These are phyloP conservation scores for Spatholobus suberectus DNA, from an alignment of 306 rosid genomes.

Conservation along the genomic window DNA sequence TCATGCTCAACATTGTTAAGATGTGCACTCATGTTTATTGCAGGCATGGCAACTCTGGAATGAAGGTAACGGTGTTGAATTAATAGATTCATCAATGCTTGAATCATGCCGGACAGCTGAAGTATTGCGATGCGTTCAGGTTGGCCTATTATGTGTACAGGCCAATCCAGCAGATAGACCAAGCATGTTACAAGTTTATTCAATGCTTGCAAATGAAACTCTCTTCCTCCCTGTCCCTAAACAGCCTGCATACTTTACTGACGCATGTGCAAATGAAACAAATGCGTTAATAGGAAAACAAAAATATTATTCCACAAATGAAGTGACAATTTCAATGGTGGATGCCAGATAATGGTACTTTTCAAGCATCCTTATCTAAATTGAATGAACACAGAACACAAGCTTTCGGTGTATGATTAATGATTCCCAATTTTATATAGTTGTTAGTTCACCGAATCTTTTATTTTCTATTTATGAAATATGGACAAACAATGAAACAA, in stretches of 20 bases:
- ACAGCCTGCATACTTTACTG: constrained; percentile 3
- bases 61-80: background rate
- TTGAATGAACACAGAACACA: background rate
- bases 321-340: constrained; percentile 16
- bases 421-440: too few relatives aligned
- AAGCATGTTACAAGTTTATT: background rate
- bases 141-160: background rate
- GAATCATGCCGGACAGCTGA: background rate
- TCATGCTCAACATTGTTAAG: background rate
- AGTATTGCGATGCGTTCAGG: background rate
- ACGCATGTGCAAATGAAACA: background rate
- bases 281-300: background rate
- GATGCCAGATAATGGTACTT: background rate
- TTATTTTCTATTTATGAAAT: too few relatives aligned
- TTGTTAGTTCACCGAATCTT: too few relatives aligned
- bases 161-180: background rate
- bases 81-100: background rate
- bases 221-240: constrained; percentile 27
- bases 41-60: background rate
- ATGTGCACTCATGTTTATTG: background rate
- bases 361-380: too few relatives aligned
- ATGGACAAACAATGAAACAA: too few relatives aligned
- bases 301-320: constrained; percentile 13
- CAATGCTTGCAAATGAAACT: background rate
- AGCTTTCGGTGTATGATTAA: too few relatives aligned